Base-by-base conservation (phyloP, 208 protist species). In the Novymonas esmeraldas region DNA sequence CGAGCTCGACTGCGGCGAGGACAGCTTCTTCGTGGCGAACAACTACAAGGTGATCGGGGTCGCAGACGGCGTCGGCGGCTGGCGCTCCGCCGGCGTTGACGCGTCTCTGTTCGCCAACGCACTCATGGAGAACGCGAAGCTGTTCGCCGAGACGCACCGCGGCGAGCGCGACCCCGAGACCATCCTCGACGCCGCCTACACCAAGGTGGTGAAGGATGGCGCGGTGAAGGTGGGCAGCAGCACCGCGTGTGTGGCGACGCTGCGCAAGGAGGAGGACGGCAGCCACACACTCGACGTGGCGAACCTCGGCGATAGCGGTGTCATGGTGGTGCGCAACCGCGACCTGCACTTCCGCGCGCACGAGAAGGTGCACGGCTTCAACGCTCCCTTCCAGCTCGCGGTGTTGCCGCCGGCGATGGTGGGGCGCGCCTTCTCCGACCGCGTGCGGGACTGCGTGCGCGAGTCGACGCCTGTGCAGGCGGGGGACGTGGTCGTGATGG, bases 21-120 rank as follows among this genome's bases (percentile, higher is more conserved):
- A 97, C 73, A 95, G 87, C 67, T 97, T 97, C 80, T 96, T 97
- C 54, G 92, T 97, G 29, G 77, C 89, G 24, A 96, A 96, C 76
- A 95, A 82, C 42, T 94, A 95, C 77, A 94, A 91, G 73, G 87
- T 87, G 34, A 89, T 97, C 62, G 94, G 92, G 24, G 87, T 98
- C 33, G 92, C 94, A 5, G 95, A 98, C 67, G 95, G 95, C 55
- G 93, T 98, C 6, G 95, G 95, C 24, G 93, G 90, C 20, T 98
- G 95, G 93, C 76, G 83, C 22, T 75, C 83, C 54, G 73, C 91
- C 50, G 90, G 89, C 57, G 89, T 97, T 22, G 92, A 98, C 68
- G 73, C 95, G 3, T 69, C 90, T 0, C 73, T 87, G 33, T 93
- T 97, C 66, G 64, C 92, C 10, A 97, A 97, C 68, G 63, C 84